phyloP scores from a whole-genome alignment of 2,329 filamentous ascomycete genomes.

The Ophiostoma populinum region DNA sequence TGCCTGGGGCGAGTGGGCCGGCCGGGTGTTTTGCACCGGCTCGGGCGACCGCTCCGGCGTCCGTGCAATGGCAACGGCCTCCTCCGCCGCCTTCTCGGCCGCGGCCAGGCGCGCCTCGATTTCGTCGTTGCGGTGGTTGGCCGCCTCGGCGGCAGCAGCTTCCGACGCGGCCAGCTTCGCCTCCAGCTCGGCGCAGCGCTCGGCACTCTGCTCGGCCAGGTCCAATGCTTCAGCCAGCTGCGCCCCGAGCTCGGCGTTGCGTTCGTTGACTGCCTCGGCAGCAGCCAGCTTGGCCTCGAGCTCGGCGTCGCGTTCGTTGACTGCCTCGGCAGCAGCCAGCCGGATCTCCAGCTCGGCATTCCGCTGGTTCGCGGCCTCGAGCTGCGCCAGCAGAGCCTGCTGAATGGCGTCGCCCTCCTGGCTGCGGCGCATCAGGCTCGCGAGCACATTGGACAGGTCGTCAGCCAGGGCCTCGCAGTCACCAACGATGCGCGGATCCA shows the following conservation, averaged over 20 bases:
- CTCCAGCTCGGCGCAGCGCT: constrained; percentile 32
- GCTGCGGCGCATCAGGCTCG: constrained; percentile 34
- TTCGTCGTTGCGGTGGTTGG: background rate
- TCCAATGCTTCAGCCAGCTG: too few relatives aligned
- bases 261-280: too few relatives aligned
- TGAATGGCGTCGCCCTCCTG: constrained; percentile 34
- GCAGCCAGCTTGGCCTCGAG: too few relatives aligned
- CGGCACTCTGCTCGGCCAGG: too few relatives aligned
- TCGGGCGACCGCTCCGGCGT: background rate
- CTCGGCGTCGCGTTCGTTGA: too few relatives aligned
- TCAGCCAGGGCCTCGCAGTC: constrained; percentile 27
- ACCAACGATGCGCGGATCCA: background rate
- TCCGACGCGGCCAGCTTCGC: background rate
- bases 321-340: too few relatives aligned
- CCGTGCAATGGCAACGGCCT: too few relatives aligned
- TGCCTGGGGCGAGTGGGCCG: too few relatives aligned
- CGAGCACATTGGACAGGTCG: constrained; percentile 31
- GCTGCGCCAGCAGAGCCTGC: constrained; percentile 30
- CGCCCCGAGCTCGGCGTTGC: too few relatives aligned
- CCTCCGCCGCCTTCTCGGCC: too few relatives aligned
- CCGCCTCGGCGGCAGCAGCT: background rate
- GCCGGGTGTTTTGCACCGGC: too few relatives aligned
- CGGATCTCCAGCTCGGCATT: constrained; percentile 46
- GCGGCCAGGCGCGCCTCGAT: background rate
- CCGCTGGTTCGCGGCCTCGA: constrained; percentile 19